Evolutionary conservation across 2,329 filamentous ascomycete species (phyloP).

Genomic region (Neonectria sp.): DNA sequence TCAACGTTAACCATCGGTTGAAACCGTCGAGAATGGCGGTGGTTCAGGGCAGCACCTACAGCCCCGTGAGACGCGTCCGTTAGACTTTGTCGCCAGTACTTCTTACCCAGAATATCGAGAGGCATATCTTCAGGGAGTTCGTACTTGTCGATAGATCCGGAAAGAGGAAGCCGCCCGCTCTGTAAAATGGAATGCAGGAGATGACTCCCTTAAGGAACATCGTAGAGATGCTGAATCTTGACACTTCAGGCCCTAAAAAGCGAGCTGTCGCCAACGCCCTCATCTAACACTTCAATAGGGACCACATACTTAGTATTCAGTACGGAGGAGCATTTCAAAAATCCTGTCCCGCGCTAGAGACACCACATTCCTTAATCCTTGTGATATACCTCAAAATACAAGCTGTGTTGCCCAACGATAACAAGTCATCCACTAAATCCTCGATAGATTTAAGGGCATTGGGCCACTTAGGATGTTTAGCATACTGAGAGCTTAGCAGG

Average conservation of each 20-base stretch:
- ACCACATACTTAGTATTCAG: no score
- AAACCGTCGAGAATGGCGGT: slow-evolving; percentile 1
- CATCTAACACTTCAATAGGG: background rate
- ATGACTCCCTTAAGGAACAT: slow-evolving; percentile 19
- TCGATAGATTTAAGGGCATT: no score
- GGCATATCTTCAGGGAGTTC: slow-evolving; percentile 17
- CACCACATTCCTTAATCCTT: no score
- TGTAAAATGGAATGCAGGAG: slow-evolving; percentile 3
- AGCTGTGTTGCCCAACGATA: no score
- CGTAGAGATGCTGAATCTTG: slow-evolving; percentile 22
- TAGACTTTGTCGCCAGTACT: no score
- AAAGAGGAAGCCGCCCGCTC: slow-evolving; percentile 10
- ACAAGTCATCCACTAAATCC: no score
- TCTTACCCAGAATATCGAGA: slow-evolving; percentile 21
- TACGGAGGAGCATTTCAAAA: no score
- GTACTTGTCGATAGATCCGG: background rate
- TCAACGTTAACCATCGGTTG: background rate
- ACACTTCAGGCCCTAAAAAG: slow-evolving; percentile 15
- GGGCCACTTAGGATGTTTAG: no score
- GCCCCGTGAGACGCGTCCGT: slow-evolving; percentile 2
- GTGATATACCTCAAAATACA: no score
- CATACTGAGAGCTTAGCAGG: no score
- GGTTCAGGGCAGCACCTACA: background rate
- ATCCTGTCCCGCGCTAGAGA: no score
- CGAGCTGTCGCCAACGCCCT: slow-evolving; percentile 23